phyloP scores from a whole-genome alignment of 495 filamentous ascomycete species.

The Aspergillus biplanus region DNA sequence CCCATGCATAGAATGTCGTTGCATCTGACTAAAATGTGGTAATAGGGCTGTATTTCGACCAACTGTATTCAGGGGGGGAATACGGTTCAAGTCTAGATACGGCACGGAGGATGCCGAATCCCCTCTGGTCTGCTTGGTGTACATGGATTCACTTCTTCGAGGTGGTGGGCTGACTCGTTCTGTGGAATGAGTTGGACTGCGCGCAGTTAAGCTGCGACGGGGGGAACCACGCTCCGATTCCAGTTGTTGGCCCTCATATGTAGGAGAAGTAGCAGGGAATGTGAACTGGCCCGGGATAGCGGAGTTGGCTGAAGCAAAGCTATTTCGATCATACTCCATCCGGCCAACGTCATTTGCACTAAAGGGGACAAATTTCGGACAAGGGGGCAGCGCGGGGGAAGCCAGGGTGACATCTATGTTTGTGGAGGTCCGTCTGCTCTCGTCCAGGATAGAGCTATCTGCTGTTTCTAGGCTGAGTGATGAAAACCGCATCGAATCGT shows the following conservation, averaged over 20 bases:
- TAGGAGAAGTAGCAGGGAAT: constrained; percentile 38
- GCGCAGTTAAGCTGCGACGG: constrained; percentile 46
- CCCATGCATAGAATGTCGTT: constrained; percentile 33
- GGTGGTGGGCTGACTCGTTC: constrained; percentile 34
- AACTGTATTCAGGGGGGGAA: constrained; percentile 19
- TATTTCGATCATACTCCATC: constrained; percentile 37
- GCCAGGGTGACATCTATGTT: constrained; percentile 36
- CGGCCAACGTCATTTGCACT: constrained; percentile 51
- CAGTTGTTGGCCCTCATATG: constrained; percentile 28
- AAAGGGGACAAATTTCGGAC: constrained; percentile 45
- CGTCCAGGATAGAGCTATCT: constrained; percentile 55
- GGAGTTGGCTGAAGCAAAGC: constrained; percentile 21
- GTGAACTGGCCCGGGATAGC: constrained; percentile 33
- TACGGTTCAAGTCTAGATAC: constrained; percentile 20
- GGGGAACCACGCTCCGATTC: constrained; percentile 35
- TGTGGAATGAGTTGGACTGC: constrained; percentile 31
- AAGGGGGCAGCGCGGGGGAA: constrained; percentile 41
- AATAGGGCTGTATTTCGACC: constrained; percentile 29
- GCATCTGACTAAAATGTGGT: constrained; percentile 35
- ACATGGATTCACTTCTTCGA: constrained; percentile 43
- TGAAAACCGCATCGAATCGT: constrained; percentile 48
- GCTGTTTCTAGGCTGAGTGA: constrained; percentile 51
- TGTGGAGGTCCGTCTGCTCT: constrained; percentile 32
- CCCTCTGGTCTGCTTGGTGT: constrained; percentile 28
- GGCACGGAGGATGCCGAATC: constrained; percentile 16